Evolutionary conservation across 441 rosid species (phyloP).

Genomic region (Euphorbia schlechtendalii): DNA sequence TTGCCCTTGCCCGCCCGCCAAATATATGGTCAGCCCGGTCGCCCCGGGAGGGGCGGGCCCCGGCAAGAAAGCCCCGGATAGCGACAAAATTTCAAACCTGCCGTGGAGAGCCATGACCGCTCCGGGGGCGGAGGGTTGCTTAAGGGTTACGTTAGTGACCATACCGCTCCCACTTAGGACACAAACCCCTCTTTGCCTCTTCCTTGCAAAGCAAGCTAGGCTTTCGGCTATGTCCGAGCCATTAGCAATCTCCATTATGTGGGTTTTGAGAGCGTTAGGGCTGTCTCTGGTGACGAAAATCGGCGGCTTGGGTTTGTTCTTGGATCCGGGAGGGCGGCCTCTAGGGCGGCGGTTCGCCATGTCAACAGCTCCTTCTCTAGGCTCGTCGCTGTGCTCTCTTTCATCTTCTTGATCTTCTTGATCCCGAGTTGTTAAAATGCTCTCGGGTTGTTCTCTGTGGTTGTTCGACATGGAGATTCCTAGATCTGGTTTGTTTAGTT

Average conservation of each 20-base stretch:
- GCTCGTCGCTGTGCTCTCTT: conserved; percentile 52
- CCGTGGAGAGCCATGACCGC: conserved; percentile 69
- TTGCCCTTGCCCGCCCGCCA: conserved; percentile 87
- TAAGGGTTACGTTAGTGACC: conserved; percentile 71
- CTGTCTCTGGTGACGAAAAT: conserved; percentile 74
- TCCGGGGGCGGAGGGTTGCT: conserved; percentile 64
- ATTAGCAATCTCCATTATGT: conserved; percentile 63
- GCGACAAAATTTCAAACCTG: conserved; percentile 68
- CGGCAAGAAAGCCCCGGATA: conserved; percentile 68
- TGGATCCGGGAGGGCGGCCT: conserved; percentile 82
- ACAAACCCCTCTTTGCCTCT: conserved; percentile 75
- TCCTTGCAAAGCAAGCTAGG: conserved; percentile 61
- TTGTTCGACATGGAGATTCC: conserved; percentile 29
- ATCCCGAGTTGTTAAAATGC: conserved; percentile 5
- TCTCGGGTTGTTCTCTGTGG: conserved; percentile 13
- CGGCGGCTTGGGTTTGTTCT: conserved; percentile 80
- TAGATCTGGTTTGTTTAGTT: conserved; percentile 36
- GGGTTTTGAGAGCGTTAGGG: conserved; percentile 77
- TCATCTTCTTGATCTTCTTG: conserved; percentile 48
- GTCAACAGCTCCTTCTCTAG: conserved; percentile 64
- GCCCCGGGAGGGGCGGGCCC: conserved; percentile 81
- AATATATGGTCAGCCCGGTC: conserved; percentile 69
- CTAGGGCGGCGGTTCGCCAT: conserved; percentile 51
- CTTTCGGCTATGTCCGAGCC: conserved; percentile 65
- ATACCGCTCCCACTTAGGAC: conserved; percentile 71